A percentile compares a stretch with the other conserved stretches of the same genome.
Conservation (phyloP, 139 green algal species). For the Picochlorum sp. region DNA sequence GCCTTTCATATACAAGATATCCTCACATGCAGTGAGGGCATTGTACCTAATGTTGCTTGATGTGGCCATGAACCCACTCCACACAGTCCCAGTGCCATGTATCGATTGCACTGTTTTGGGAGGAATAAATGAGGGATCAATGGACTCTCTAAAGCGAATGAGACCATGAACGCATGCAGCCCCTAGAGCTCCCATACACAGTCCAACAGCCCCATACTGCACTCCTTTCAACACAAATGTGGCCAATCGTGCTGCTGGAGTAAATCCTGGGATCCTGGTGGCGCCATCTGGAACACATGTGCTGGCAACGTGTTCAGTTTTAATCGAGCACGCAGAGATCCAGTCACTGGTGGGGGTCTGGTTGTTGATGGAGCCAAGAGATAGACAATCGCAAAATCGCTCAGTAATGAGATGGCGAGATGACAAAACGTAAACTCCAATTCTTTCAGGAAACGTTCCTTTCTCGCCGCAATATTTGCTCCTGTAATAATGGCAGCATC, state of each 20-base stretch:
- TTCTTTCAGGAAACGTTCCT: slow-evolving; percentile 14
- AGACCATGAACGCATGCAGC: slow-evolving; percentile 8
- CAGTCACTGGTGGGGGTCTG: slow-evolving; percentile 2
- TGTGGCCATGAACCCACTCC: slow-evolving; percentile 21
- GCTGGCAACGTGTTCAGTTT: slow-evolving; percentile 11
- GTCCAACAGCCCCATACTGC: slow-evolving; percentile 22
- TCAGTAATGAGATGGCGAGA: slow-evolving; percentile 19
- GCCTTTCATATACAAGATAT: slow-evolving; percentile 1
- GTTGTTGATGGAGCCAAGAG: slow-evolving; percentile 12
- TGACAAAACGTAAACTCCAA: slow-evolving; percentile 24
- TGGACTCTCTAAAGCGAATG: slow-evolving; percentile 1
- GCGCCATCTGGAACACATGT: slow-evolving; percentile 21
- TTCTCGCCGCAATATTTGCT: slow-evolving; percentile 14
- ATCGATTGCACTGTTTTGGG: slow-evolving; percentile 15
- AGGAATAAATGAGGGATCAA: slow-evolving; percentile 14
- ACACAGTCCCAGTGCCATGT: slow-evolving; percentile 13
- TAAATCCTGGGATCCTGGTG: slow-evolving; percentile 7
- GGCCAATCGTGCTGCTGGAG: neutral
- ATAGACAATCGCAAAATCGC: slow-evolving; percentile 30
- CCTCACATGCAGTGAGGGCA: slow-evolving; percentile 15
- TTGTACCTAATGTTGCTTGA: slow-evolving; percentile 26
- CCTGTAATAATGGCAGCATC: slow-evolving; percentile 21
- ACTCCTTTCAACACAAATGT: slow-evolving; percentile 16
- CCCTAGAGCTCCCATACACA: slow-evolving; percentile 14
- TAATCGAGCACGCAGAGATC: neutral